Percentiles rank a stretch among this genome's conserved stretches.
Evolutionary conservation across 1,284 basidiomycete species (phyloP).

Genomic region (Fomitiporia mediterranea): DNA sequence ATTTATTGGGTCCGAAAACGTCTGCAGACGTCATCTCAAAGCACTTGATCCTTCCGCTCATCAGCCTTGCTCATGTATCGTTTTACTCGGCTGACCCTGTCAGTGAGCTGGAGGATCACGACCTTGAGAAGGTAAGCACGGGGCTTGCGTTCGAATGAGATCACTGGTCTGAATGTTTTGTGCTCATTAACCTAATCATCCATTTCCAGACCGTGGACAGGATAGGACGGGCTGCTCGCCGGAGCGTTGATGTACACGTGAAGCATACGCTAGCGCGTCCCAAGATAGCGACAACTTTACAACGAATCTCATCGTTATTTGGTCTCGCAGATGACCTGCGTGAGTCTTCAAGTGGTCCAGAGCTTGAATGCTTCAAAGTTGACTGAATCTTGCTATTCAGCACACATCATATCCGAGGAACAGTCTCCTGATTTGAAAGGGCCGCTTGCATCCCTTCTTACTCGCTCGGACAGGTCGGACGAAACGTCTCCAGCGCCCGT

Average conservation of each 20-base stretch:
- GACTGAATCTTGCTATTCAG: conserved; percentile 22
- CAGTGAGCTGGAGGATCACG: conserved; percentile 45
- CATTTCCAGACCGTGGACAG: conserved; percentile 62
- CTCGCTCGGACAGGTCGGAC: conserved; percentile 1
- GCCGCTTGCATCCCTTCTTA: conserved; percentile 7
- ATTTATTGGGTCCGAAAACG: conserved; percentile 52
- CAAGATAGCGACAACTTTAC: conserved; percentile 55
- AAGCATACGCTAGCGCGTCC: conserved; percentile 65
- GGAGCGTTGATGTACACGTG: conserved; percentile 64
- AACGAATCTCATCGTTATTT: conserved; percentile 64
- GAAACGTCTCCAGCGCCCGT: conserved; percentile 3
- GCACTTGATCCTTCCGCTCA: conserved; percentile 69
- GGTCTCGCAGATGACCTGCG: conserved; percentile 59
- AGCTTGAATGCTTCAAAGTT: neutral
- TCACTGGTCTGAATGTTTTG: neutral
- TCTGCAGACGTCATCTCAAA: conserved; percentile 69
- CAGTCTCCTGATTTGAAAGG: conserved; percentile 23
- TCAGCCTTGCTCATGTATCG: conserved; percentile 61
- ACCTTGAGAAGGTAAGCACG: conserved; percentile 58
- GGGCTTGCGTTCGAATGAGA: neutral
- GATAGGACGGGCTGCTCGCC: conserved; percentile 58
- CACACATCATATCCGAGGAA: conserved; percentile 28
- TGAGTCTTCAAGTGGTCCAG: conserved; percentile 34
- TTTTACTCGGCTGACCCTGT: conserved; percentile 57
- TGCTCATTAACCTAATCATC: no score